Conservation (phyloP, 2,329 filamentous ascomycete species). For the Fusarium compactum region DNA sequence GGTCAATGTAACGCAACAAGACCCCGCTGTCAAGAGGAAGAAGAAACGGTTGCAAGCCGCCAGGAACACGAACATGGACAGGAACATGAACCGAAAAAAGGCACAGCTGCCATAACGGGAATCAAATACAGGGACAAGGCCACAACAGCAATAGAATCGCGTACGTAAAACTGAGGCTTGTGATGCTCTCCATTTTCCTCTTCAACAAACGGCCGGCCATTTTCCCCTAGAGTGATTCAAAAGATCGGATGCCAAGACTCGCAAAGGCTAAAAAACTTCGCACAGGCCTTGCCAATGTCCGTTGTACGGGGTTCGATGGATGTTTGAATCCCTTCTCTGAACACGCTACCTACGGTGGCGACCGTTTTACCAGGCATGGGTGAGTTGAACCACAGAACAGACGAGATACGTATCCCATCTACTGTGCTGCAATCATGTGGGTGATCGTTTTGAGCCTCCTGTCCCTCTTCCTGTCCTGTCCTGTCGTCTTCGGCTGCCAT, state of each 20-base stretch:
- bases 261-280: conserved; percentile 23
- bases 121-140: not conserved
- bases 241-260: conserved; percentile 48
- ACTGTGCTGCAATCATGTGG: conserved; percentile 8
- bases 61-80: not conserved
- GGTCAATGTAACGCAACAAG: conserved; percentile 45
- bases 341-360: conserved; percentile 43
- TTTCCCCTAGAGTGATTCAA: not conserved
- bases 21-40: conserved; percentile 32
- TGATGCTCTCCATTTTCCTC: not conserved
- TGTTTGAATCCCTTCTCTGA: conserved; percentile 40
- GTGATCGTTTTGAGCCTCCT: conserved; percentile 35
- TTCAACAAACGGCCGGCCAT: conserved; percentile 20
- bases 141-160: not conserved
- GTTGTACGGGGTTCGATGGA: conserved; percentile 15
- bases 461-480: not conserved
- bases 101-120: conserved; percentile 1
- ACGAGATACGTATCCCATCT: not conserved
- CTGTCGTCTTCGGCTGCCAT: not conserved
- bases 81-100: conserved; percentile 1
- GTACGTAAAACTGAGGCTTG: not conserved
- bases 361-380: conserved; percentile 45
- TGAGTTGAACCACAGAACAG: conserved; percentile 26
- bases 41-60: conserved; percentile 23
- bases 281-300: conserved; percentile 37